Evolutionary conservation across 257 asterid species (phyloP).

Genomic region (Solanum dulcamara): DNA sequence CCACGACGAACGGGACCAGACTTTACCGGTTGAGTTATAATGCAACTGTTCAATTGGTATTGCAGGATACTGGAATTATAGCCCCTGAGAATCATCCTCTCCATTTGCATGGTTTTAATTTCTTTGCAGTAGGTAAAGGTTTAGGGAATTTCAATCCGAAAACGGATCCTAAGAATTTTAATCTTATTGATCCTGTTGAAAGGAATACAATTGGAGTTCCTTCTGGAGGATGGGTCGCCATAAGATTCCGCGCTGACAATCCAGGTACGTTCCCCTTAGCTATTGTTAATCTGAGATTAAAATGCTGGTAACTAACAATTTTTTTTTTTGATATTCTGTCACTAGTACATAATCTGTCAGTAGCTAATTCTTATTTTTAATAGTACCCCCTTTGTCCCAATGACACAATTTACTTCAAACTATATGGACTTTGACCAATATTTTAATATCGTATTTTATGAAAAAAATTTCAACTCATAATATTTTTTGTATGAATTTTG

Average conservation of each 20-base stretch:
- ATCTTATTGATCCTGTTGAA: slow-evolving; percentile 84
- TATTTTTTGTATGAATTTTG: background rate
- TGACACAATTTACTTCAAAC: background rate
- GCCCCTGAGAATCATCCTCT: slow-evolving; percentile 81
- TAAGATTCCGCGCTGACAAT: slow-evolving; percentile 78
- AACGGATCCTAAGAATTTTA: slow-evolving; percentile 47
- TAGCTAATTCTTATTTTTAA: background rate
- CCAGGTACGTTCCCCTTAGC: slow-evolving; percentile 44
- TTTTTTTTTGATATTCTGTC: background rate
- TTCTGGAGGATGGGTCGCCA: slow-evolving; percentile 92
- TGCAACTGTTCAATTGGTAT: slow-evolving; percentile 60
- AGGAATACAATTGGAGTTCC: slow-evolving; percentile 92
- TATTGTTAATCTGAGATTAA: background rate
- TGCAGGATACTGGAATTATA: slow-evolving; percentile 78
- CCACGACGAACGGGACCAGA: slow-evolving; percentile 53
- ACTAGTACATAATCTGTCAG: background rate
- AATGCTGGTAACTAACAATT: background rate
- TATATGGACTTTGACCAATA: background rate
- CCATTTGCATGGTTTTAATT: slow-evolving; percentile 90
- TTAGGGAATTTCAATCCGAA: slow-evolving; percentile 59
- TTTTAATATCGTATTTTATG: background rate
- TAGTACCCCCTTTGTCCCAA: background rate
- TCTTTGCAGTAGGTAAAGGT: slow-evolving; percentile 71
- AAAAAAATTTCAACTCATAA: background rate
- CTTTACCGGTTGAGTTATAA: slow-evolving; percentile 47